Conservation (phyloP, 345 rosid genomes). For the Schrenkiella parvula region DNA sequence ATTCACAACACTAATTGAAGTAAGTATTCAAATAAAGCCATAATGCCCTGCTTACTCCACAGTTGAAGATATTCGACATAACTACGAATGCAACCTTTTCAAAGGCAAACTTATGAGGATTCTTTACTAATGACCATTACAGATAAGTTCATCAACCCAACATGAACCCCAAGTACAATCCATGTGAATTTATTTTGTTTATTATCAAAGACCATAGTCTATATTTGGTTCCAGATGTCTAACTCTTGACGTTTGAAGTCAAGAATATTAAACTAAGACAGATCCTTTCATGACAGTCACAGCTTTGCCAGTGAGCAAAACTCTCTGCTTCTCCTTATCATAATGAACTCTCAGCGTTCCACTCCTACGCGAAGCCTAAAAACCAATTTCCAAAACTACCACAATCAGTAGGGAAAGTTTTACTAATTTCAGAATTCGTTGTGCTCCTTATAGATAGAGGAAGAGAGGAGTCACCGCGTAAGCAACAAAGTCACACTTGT, state of each 20-base stretch:
- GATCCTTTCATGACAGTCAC: slow-evolving; percentile 53
- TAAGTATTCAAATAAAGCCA: no score
- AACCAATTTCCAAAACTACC: not conserved
- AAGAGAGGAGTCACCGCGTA: slow-evolving; percentile 33
- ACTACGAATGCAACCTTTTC: no score
- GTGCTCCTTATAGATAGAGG: not conserved
- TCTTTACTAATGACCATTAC: not conserved
- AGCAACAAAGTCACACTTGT: slow-evolving; percentile 52
- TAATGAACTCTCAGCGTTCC: slow-evolving; percentile 44
- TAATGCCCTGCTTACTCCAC: no score
- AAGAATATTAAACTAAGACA: slow-evolving; percentile 38
- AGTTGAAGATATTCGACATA: no score
- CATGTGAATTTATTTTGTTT: not conserved
- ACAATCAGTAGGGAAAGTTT: not conserved
- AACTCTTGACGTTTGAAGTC: not conserved
- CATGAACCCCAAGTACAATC: no score
- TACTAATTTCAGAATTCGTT: not conserved
- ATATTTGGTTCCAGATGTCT: not conserved
- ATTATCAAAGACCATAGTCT: not conserved
- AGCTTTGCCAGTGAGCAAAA: slow-evolving; percentile 52
- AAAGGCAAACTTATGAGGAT: not conserved
- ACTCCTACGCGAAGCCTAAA: slow-evolving; percentile 50
- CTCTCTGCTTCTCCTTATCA: slow-evolving; percentile 46
- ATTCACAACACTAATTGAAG: no score
- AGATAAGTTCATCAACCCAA: not conserved